A percentile compares a stretch with the other conserved stretches of the same genome.
phyloP scores from a whole-genome alignment of 768 basidiomycete species.

The Psilocybe subaeruginosa region DNA sequence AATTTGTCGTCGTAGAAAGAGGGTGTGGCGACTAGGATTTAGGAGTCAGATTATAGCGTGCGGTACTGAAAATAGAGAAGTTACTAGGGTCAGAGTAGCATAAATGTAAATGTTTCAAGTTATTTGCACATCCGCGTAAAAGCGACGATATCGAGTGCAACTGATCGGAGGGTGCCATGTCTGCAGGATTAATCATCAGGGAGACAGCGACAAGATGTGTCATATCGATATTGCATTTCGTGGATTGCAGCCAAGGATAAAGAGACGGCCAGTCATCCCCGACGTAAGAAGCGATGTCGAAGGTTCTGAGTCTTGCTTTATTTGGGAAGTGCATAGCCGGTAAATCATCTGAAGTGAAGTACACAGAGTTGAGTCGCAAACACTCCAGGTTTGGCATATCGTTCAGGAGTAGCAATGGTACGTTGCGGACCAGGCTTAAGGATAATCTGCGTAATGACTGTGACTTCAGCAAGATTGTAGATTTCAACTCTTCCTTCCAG shows the following conservation, averaged over 20 bases:
- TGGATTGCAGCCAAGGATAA: constrained; percentile 11
- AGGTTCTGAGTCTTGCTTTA: background rate
- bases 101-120: background rate
- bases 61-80: background rate
- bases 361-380: background rate
- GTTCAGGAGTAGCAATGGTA: constrained; percentile 9
- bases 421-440: constrained; percentile 8
- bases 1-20: background rate
- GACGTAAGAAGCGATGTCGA: background rate
- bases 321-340: background rate
- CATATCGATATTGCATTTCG: constrained; percentile 1
- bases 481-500: constrained; percentile 7
- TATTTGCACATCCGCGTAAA: background rate
- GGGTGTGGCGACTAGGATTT: background rate
- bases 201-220: background rate
- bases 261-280: constrained; percentile 12
- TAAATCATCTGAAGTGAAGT: background rate
- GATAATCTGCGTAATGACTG: constrained; percentile 8
- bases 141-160: background rate
- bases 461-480: constrained; percentile 4
- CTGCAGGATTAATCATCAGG: background rate
- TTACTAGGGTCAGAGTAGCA: background rate
- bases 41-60: background rate
- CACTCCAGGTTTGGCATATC: constrained; percentile 8
- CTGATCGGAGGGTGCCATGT: background rate